Base-by-base conservation (phyloP, 345 rosid species). In the Euphorbia tirucalli region DNA sequence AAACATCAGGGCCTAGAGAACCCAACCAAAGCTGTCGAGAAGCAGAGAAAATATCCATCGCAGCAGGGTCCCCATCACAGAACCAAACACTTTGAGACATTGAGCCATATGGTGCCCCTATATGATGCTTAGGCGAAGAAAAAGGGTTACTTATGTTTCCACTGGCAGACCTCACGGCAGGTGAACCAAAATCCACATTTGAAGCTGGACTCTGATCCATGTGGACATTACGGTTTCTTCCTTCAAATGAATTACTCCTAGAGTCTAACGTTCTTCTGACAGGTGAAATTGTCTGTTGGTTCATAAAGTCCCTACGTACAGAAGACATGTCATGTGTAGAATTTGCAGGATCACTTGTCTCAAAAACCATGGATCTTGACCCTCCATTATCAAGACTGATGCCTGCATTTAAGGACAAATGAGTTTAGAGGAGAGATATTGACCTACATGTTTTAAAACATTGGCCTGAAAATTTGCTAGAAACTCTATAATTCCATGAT, bases 11-110 rank as follows among this genome's bases (percentile, higher is more conserved):
- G 64, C 89, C 91, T 68, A 90, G 77, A 74, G 80, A 88, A 75
- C 97, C 94, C 82, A 95, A 74, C 93, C 96, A 92, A 30, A 95
- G 87, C 81, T 89, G 91, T 74, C 82, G 86, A n/a, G 96, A 92
- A 69, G 96, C 98, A 44, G 97, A 86, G 74, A 75, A 88, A 77
- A 95, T 81, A 74, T 90, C 97, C 91, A 85, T 72, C 64, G 94
- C 81, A 60, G 85, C 74, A 57, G 89, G 85, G 61, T 92, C 93
- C 75, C 97, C 91, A 82, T 95, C 98, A 70, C 84, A 83, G 83
- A 83, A 85, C 97, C 97, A 92, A 75, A 76, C 72, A 65, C 75
- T 60, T 79, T 84, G 86, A 74, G 88, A 46, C 72, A 78, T 49
- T 39, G 90, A 79, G 58, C 83, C 79, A 83, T 72, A 43, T 37